phyloP scores from a whole-genome alignment of 129 eudicot genomes.

The Artemisia argyi region DNA sequence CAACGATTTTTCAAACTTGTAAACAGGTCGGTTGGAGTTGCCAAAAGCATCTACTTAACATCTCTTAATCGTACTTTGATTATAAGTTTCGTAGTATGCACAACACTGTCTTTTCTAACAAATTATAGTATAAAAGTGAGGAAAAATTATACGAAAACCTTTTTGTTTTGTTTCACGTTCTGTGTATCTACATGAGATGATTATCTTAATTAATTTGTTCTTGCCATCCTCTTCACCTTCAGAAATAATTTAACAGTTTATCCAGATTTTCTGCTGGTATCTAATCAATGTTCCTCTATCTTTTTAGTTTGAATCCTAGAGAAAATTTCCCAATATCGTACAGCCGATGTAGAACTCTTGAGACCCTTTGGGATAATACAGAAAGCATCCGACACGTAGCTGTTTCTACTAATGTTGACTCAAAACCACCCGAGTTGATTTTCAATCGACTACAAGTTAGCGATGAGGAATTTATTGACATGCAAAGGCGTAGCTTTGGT shows the following conservation, averaged over 20 bases:
- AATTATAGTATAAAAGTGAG: neutral
- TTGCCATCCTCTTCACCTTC: neutral
- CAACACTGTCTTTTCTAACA: neutral
- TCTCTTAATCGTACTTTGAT: neutral
- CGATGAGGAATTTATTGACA: slow-evolving; percentile 33
- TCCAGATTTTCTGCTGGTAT: slow-evolving; percentile 10
- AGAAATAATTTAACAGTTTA: neutral
- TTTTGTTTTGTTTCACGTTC: neutral
- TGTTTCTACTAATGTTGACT: slow-evolving; percentile 32
- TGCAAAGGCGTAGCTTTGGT: slow-evolving; percentile 53
- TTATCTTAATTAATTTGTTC: neutral
- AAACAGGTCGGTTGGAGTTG: no score
- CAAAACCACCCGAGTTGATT: slow-evolving; percentile 29
- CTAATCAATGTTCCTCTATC: neutral
- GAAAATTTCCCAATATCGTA: slow-evolving; percentile 39
- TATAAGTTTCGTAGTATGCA: slow-evolving; percentile 2
- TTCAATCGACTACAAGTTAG: slow-evolving; percentile 36
- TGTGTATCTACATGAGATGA: slow-evolving; percentile 2
- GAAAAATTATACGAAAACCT: neutral
- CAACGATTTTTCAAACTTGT: no score
- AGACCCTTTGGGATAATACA: slow-evolving; percentile 39
- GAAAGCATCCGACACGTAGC: slow-evolving; percentile 35
- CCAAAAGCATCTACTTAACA: no score
- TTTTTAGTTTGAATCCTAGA: slow-evolving; percentile 15
- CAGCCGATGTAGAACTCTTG: slow-evolving; percentile 40